A percentile compares a stretch with the other conserved stretches of the same genome.
phyloP scores from a whole-genome alignment of 1,284 basidiomycete genomes.

The Sanguinoderma infundibulare region DNA sequence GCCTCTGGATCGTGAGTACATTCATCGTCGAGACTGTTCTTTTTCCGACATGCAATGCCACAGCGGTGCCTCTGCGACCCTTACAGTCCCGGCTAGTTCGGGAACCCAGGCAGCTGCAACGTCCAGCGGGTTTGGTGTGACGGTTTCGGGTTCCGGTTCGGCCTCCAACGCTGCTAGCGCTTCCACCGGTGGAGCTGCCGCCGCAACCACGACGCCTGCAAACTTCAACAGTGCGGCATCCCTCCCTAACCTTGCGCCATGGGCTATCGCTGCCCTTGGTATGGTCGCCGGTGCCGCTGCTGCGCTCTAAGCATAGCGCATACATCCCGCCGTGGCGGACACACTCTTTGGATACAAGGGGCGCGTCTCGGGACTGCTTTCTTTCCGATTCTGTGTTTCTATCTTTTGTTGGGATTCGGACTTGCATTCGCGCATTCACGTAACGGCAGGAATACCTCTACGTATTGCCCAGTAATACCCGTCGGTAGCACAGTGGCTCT shows the following conservation, averaged over 20 bases:
- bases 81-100: conserved; percentile 9
- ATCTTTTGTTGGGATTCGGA: not conserved
- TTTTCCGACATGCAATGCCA: not conserved
- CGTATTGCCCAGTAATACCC: conserved; percentile 14
- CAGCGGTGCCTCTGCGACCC: conserved; percentile 5
- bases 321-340: not conserved
- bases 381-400: not conserved
- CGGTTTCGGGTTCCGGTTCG: conserved; percentile 12
- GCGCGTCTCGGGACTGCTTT: not conserved
- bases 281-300: conserved; percentile 32
- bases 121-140: conserved; percentile 24
- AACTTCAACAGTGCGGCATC: conserved; percentile 31
- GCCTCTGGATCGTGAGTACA: conserved; percentile 8
- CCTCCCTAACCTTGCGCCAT: conserved; percentile 25
- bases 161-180: conserved; percentile 4
- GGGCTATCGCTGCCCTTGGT: conserved; percentile 29
- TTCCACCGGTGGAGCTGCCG: conserved; percentile 10
- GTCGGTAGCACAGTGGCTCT: not conserved
- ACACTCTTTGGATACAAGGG: not conserved
- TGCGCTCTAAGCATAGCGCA: conserved; percentile 22
- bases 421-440: not conserved
- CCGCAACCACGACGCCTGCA: not conserved
- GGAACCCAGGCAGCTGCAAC: not conserved
- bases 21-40: too few relatives aligned
- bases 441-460: conserved; percentile 13